Evolutionary conservation across 345 rosid species (phyloP).

Genomic region (Citrus glauca): DNA sequence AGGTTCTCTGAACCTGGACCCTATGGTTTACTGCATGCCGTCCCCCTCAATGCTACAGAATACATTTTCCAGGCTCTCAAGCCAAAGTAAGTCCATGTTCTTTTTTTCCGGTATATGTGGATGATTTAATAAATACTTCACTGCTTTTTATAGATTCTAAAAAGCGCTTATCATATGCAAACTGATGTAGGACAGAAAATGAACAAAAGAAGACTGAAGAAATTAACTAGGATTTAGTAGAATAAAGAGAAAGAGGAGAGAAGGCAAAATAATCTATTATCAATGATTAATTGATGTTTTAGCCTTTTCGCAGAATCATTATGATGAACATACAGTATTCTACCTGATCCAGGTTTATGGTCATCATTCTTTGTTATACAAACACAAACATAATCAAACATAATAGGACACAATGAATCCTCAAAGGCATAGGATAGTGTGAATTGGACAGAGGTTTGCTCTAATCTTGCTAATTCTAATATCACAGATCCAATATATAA

Average conservation of each 20-base stretch:
- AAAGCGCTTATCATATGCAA: neutral
- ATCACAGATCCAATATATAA: too few species aligned
- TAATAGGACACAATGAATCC: too few species aligned
- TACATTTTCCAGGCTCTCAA: slow-evolving; percentile 66
- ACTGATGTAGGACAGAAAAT: neutral
- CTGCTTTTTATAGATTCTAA: neutral
- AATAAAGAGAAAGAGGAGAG: neutral
- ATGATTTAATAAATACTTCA: neutral
- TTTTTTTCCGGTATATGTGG: neutral
- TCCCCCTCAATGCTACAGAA: slow-evolving; percentile 56
- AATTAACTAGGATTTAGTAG: neutral
- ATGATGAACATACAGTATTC: neutral
- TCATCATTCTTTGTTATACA: too few species aligned
- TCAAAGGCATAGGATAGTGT: too few species aligned
- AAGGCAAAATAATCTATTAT: neutral
- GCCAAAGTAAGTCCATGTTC: slow-evolving; percentile 41
- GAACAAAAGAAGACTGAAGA: neutral
- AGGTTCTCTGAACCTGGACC: slow-evolving; percentile 28
- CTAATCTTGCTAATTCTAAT: too few species aligned
- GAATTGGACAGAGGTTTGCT: too few species aligned
- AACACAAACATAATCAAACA: too few species aligned
- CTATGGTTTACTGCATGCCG: slow-evolving; percentile 36
- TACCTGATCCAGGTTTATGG: neutral
- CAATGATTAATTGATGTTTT: neutral
- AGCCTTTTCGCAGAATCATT: neutral